Base-by-base conservation (phyloP, 768 basidiomycete species). In the Lactarius deliciosus region DNA sequence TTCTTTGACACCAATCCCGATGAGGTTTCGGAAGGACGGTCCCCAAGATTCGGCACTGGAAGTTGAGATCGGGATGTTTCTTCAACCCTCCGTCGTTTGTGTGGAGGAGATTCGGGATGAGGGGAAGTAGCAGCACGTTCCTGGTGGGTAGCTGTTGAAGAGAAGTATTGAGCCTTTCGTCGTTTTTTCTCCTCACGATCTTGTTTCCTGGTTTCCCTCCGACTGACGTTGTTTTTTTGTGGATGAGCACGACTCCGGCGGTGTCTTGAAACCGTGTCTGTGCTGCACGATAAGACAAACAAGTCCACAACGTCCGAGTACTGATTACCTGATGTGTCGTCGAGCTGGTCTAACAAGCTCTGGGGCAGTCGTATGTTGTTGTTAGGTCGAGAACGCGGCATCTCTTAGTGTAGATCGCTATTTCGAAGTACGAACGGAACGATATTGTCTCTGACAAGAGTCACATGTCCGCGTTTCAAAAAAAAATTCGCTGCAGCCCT, bases 121-220 rank as follows among this genome's bases (percentile, higher is more conserved):
- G 83, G 82, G 8, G 73, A 73, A 40, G 82, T 80, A 3, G 80
- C 79, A 22, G 73, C 76, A 45, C 74, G 75, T 60, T 86, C 82
- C 63, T 80, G 73, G 36, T 66, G 77, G 30, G 63, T 58, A 57
- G 38, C 25, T 15, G 64, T 47, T 30, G 75, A 74, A 5, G 82
- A 79, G 74, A 88, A 89, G 72, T 82, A 84, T 45, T 81, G 78
- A 0, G 88, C 86, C 72, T 85, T 91, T 55, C 84, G 82, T 71
- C 84, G 81, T 74, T 90, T 93, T 60, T 80, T 80, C 55, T 79
- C 79, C 1, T 78, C 66, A n/a, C 90, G 81, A 34, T 82, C 83
- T 70, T 86, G 82, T 73, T 88, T 92, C 53, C 90, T 79, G 16
- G 81, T 73, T 57, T 89, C 88, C 74, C 86, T 91, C 64, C 89